phyloP scores from a whole-genome alignment of 495 filamentous ascomycete species.

The Aspergillus ostianus region DNA sequence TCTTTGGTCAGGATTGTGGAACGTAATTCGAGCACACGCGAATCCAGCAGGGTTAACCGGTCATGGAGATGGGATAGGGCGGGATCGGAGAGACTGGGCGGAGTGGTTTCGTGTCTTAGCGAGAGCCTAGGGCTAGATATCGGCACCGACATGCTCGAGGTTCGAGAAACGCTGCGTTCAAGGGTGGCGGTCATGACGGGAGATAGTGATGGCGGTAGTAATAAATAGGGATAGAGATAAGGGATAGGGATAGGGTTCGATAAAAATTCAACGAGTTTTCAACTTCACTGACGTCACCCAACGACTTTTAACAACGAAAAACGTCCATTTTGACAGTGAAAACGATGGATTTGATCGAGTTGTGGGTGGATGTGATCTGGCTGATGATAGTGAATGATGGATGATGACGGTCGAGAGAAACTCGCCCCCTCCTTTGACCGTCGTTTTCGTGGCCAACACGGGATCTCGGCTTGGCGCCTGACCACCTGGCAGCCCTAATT shows the following conservation, averaged over 20 bases:
- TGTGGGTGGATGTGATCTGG: constrained; percentile 7
- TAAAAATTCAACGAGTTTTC: neutral
- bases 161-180: constrained; percentile 41
- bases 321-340: constrained; percentile 22
- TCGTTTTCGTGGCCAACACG: constrained; percentile 10
- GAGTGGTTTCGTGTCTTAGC: constrained; percentile 33
- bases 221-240: constrained; percentile 6
- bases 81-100: constrained; percentile 32
- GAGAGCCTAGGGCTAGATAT: constrained; percentile 41
- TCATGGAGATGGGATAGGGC: constrained; percentile 37
- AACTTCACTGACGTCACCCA: neutral
- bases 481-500: constrained; percentile 6
- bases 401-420: constrained; percentile 9
- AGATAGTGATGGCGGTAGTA: constrained; percentile 7
- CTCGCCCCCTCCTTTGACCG: constrained; percentile 3
- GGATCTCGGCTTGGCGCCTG: constrained; percentile 1
- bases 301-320: constrained; percentile 10
- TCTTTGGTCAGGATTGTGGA: constrained; percentile 40
- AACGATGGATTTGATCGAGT: constrained; percentile 2
- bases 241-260: constrained; percentile 5
- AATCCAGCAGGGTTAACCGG: constrained; percentile 40
- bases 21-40: constrained; percentile 38
- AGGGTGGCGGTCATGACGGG: constrained; percentile 39
- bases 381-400: constrained; percentile 1
- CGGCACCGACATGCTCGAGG: constrained; percentile 40